Base-by-base conservation (phyloP, 176 grass and related monocot species). In the Oryza officinalis region DNA sequence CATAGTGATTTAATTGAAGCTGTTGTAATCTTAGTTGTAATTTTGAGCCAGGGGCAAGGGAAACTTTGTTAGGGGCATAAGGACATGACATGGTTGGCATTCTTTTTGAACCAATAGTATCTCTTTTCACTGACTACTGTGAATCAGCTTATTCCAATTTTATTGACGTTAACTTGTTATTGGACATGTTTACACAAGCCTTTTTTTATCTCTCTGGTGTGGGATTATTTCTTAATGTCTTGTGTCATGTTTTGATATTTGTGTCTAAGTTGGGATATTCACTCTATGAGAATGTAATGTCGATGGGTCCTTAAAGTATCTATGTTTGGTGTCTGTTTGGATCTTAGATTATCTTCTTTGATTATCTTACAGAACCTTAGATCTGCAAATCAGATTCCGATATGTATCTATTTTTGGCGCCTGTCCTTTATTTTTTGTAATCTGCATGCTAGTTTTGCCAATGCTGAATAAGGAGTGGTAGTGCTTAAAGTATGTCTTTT, bases 31-130 rank as follows among this genome's bases (percentile, higher is more conserved):
- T 44, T 31, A 81, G 52, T 54, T 35, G 26, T 63, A 30, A 63
- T 69, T 70, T 60, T 28, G 47, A 76, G 63, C 73, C 47, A 20
- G 13, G 8, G 44, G 64, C 26, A 47, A 80, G 44, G 67, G 61
- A 63, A 59, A 54, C 88, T 85, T 85, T 44, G n/a, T 63, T 23
- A 74, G 33, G 9, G 70, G 22, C 89, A 92, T 91, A 88, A 85
- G 73, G 40, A 67, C 38, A 75, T 59, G 25, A 66, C 81, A 57
- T 84, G 65, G 33, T 35, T 1, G 28, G 1, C 33, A 35, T 35
- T 35, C 33, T 35, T 35, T 35, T 35, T 35, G 4, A 35, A 6
- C 6, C 33, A 35, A 6, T 35, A 35, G 33, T 35, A 35, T 6
- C 33, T n/a, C n/a, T n/a, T n/a, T n/a, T n/a, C n/a, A n/a, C n/a